phyloP scores from a whole-genome alignment of 352 stramenopile genomes.

The Globisporangium nodosum region DNA sequence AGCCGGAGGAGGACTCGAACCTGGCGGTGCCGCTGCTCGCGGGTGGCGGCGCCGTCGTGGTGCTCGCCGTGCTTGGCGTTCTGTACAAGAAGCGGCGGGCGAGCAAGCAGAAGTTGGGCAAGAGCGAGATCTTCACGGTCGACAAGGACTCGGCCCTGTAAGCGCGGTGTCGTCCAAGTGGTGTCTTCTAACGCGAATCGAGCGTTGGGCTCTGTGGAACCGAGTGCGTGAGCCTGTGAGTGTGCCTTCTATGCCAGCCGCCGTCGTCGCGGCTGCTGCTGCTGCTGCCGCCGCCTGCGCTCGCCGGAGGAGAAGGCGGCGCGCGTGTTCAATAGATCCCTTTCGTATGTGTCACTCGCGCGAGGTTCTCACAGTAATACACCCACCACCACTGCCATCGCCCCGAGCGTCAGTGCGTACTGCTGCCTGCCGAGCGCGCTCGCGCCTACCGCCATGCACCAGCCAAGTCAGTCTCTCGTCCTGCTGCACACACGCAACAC shows the following conservation, averaged over 20 bases:
- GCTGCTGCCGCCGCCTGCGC: not conserved
- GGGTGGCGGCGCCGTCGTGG: slow-evolving; percentile 29
- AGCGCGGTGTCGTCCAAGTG: slow-evolving; percentile 12
- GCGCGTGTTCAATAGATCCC: slow-evolving; percentile 11
- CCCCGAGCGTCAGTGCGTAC: slow-evolving; percentile 1
- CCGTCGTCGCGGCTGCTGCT: no score
- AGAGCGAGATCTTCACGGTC: slow-evolving; percentile 70
- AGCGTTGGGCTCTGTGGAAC: not conserved
- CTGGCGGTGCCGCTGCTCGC: slow-evolving; percentile 20
- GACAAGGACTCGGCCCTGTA: slow-evolving; percentile 77
- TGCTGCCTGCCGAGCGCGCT: not conserved
- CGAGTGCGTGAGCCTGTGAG: slow-evolving; percentile 8
- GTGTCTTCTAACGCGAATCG: slow-evolving; percentile 2
- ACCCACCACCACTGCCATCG: slow-evolving; percentile 1
- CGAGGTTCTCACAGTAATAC: slow-evolving; percentile 2
- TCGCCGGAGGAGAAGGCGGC: slow-evolving; percentile 4
- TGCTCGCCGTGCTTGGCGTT: slow-evolving; percentile 39
- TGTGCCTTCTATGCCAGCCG: not conserved
- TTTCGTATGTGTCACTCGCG: not conserved
- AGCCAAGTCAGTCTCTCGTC: no score
- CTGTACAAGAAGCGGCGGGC: slow-evolving; percentile 66
- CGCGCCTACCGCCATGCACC: no score
- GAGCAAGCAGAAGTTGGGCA: slow-evolving; percentile 37
- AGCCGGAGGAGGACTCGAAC: slow-evolving; percentile 13
- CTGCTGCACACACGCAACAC: no score